These are phyloP conservation scores for Nevesoporus exiguus DNA, from an alignment of 768 basidiomycete species.

Conservation along the genomic window DNA sequence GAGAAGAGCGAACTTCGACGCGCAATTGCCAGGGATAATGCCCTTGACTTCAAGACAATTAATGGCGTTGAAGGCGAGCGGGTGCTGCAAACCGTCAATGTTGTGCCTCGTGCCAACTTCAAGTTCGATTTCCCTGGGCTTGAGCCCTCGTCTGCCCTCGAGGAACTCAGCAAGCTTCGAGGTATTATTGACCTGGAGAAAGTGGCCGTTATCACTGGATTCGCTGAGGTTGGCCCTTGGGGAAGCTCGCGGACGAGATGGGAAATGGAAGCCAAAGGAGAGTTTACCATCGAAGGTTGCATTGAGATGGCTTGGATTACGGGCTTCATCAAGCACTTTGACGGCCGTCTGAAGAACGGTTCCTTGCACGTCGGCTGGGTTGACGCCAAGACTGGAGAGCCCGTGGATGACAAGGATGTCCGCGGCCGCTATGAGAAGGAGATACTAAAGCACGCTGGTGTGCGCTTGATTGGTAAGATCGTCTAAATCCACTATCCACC, in stretches of 20 bases:
- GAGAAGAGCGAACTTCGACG: constrained; percentile 91
- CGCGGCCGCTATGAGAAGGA: constrained; percentile 93
- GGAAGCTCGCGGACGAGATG: constrained; percentile 96
- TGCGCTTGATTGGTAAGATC: constrained; percentile 86
- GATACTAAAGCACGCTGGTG: constrained; percentile 85
- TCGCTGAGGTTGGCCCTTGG: constrained; percentile 98
- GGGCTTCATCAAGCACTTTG: constrained; percentile 98
- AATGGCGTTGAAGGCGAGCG: constrained; percentile 92
- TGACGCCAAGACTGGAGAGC: constrained; percentile 87
- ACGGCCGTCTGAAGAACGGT: constrained; percentile 92
- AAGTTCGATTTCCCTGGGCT: constrained; percentile 89
- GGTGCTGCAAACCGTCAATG: constrained; percentile 85
- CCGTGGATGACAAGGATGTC: constrained; percentile 97
- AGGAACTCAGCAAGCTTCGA: constrained; percentile 72
- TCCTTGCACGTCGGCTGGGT: constrained; percentile 97
- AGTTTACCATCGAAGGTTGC: constrained; percentile 95
- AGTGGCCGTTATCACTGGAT: constrained; percentile 94
- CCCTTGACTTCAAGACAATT: constrained; percentile 90
- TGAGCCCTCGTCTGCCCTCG: constrained; percentile 65
- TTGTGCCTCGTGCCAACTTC: constrained; percentile 98
- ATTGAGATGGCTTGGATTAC: constrained; percentile 99
- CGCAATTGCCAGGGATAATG: constrained; percentile 89
- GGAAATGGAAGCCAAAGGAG: constrained; percentile 99
- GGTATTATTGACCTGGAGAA: constrained; percentile 94
- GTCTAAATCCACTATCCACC: not conserved